Base-by-base conservation (phyloP, 768 basidiomycete genomes). In the Vishniacozyma victoriae region DNA sequence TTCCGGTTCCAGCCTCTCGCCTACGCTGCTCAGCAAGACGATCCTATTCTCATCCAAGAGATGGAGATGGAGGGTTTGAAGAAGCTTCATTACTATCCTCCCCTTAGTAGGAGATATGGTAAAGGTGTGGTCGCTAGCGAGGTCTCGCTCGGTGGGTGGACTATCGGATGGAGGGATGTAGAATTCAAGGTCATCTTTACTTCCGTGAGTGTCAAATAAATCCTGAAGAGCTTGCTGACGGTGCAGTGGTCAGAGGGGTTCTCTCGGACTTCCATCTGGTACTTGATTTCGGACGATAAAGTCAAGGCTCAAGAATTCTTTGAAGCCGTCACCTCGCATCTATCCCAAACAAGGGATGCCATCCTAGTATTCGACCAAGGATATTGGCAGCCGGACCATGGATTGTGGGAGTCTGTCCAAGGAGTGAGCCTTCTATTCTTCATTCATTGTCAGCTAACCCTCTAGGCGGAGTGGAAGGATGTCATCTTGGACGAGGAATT, bases 361-460 rank as follows among this genome's bases (percentile, higher is more conserved):
- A 46, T 89, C 45, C 84, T 84, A 78, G 83, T 89, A 4, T 89
- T 80, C 70, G 80, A 87, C 50, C 77, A 80, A 50, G 81, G 82
- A 0, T 78, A 62, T 26, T 90, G 87, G 87, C 44, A 54, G 16
- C 86, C 87, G 61, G 77, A 80, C 58, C 75, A 75, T 40, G 59
- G 57, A 0, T 77, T 88, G 13, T 88, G 83, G 83, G 39, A 54
- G 13, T 29, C 48, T 22, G 57, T 69, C 4, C 63, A 69, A 27
- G 56, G 58, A 45, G 66, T 62, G 37, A 26, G 57, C 35, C 19
- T 14, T 20, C 20, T 41, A 27, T 19, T 25, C 20, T 9, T 6
- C 13, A 35, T 16, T 13, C 24, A 33, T 19, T 12, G 15, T 25
- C 25, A 12, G 38, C 1, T 16, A 11, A n/a, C 35, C 27, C 4